Base-by-base conservation (phyloP, 768 basidiomycete species). In the Boletales sp. region DNA sequence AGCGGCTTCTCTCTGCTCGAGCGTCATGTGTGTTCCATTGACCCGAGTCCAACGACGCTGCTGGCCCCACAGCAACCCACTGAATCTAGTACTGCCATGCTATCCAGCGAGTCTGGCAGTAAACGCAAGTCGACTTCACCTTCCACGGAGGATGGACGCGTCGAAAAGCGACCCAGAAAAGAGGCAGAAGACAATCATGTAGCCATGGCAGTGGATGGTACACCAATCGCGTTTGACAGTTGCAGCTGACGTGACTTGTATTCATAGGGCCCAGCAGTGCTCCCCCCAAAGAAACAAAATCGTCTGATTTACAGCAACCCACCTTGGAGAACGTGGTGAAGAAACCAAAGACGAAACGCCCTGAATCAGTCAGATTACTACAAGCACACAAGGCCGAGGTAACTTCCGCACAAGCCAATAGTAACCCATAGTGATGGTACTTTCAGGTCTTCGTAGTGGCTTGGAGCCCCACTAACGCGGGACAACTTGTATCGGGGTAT, bases 381-480 rank as follows among this genome's bases (percentile, higher is more conserved):
- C 63, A 68, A 28, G 80, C 76, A n/a, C 88, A 90, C 57, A 75
- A 77, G 51, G 72, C 82, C 32, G 84, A 86, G 67, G 84, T 82
- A 41, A 52, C 49, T 25, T 30, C 49, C 5, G 21, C 64, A 35
- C 58, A 61, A 51, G 54, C 59, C 14, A 39, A 53, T 47, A 18
- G 38, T 19, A 47, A 38, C 39, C 42, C 17, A 41, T 35, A 42
- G 19, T 40, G 28, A 63, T n/a, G n/a, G 48, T 25, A 28, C 18
- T 41, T 36, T 17, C 49, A 90, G 88, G 86, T 92, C 8, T 92
- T 90, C 48, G 82, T 87, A 7, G 87, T 87, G 48, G 80, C 84
- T 5, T 92, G 87, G 75, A 91, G 88, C 67, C 88, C 90, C 12
- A 72, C 69, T 34, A 71, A 76, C 32, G 72, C 71, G 30, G 73